Percentiles rank a stretch among this genome's conserved stretches.
phyloP scores from a whole-genome alignment of 768 basidiomycete genomes.

The Coprinopsis cinerea region DNA sequence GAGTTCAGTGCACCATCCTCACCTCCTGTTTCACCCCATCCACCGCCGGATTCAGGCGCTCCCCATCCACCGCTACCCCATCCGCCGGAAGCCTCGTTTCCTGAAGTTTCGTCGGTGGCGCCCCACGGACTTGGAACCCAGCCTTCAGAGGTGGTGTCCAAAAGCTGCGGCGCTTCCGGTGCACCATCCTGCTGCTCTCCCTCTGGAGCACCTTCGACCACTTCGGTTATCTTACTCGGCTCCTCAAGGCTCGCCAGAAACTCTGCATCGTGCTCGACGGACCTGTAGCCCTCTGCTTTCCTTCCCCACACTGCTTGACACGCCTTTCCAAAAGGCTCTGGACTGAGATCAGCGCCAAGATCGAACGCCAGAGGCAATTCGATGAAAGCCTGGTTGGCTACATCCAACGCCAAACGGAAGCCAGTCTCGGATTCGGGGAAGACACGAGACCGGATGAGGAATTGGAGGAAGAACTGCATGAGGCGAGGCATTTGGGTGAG shows the following conservation, averaged over 20 bases:
- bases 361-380: constrained; percentile 47
- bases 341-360: constrained; percentile 36
- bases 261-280: neutral
- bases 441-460: constrained; percentile 37
- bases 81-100: neutral
- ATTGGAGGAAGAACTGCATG: constrained; percentile 39
- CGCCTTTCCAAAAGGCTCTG: constrained; percentile 45
- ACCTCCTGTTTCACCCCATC: neutral
- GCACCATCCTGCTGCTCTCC: neutral
- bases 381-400: constrained; percentile 34
- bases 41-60: neutral
- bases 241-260: neutral
- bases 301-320: constrained; percentile 46
- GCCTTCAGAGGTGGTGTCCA: neutral
- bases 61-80: constrained; percentile 13
- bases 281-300: constrained; percentile 27
- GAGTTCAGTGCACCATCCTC: constrained; percentile 3
- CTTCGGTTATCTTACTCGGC: neutral
- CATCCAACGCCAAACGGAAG: constrained; percentile 39
- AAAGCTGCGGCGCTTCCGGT: neutral
- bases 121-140: neutral
- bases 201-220: neutral
- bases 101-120: neutral
- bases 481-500: constrained; percentile 36
- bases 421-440: constrained; percentile 39